Conservation (phyloP, 495 filamentous ascomycete species). For the Neurospora sp. region DNA sequence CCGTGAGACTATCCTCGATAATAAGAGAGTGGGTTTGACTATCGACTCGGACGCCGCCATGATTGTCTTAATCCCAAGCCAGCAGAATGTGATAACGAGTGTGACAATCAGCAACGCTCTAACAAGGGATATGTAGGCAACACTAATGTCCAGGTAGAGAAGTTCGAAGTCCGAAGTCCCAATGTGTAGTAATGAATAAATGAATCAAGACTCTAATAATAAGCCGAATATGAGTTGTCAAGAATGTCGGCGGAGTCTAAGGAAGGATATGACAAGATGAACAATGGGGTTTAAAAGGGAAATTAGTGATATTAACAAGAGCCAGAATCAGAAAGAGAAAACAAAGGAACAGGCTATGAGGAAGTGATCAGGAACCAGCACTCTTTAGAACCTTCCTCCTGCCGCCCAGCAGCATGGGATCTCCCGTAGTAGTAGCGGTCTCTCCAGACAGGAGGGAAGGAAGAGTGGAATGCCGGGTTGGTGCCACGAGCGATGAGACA, state of each 20-base stretch:
- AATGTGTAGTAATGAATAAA: background rate
- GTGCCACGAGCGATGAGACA: background rate
- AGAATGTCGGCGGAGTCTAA: background rate
- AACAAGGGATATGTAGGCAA: background rate
- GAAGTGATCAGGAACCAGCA: background rate
- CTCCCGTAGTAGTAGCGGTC: background rate
- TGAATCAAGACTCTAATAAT: background rate
- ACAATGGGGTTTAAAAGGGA: background rate
- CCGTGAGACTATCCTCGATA: background rate
- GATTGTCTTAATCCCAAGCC: background rate
- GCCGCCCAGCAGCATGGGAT: background rate
- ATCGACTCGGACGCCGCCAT: background rate
- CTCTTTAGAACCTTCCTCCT: background rate
- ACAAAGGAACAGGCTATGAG: background rate
- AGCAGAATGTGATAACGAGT: background rate
- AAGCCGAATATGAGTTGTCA: background rate
- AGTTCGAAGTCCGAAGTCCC: background rate
- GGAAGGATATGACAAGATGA: background rate
- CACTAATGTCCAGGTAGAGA: background rate
- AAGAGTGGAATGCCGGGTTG: background rate
- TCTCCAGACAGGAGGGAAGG: background rate
- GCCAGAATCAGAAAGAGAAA: background rate
- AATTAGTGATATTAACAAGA: background rate
- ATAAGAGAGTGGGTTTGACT: background rate
- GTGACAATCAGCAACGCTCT: background rate